Percentiles rank a stretch among this genome's conserved stretches.
phyloP scores from a whole-genome alignment of 768 basidiomycete genomes.

The Rhodotorula graminis region DNA sequence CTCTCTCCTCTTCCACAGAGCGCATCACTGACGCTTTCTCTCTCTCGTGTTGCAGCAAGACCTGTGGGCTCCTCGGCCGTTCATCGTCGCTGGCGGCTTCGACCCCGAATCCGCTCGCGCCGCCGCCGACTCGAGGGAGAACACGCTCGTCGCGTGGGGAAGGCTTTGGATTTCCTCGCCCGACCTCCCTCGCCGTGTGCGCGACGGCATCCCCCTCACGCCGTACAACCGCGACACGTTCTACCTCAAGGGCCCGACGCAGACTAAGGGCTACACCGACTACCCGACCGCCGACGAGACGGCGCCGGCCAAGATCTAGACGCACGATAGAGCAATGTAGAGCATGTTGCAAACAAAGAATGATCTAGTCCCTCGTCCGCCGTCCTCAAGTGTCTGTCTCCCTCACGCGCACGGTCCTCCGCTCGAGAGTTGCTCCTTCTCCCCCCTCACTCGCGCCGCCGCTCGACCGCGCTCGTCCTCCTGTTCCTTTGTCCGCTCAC shows the following conservation, averaged over 20 bases:
- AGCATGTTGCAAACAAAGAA: no score
- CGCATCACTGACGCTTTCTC: neutral
- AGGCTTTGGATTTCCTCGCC: constrained; percentile 39
- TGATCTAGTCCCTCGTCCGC: no score
- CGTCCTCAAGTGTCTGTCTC: no score
- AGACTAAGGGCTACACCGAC: constrained; percentile 30
- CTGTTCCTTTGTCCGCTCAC: no score
- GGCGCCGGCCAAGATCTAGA: neutral
- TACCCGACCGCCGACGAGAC: constrained; percentile 19
- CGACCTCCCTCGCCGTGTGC: constrained; percentile 27
- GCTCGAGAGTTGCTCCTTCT: no score
- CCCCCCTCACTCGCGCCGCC: no score
- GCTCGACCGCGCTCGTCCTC: no score
- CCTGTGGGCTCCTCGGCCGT: constrained; percentile 31
- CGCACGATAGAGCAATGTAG: neutral
- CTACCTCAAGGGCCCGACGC: constrained; percentile 26
- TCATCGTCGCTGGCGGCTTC: constrained; percentile 38
- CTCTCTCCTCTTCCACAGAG: neutral
- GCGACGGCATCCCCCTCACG: constrained; percentile 15
- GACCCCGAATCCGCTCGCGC: constrained; percentile 5
- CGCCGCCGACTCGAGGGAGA: constrained; percentile 16
- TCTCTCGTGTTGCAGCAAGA: constrained; percentile 11
- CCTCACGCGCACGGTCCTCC: no score
- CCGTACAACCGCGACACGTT: constrained; percentile 35
- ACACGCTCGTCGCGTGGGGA: constrained; percentile 32